Conservation (phyloP, 2,329 filamentous ascomycete species). For the Alternaria panax region DNA sequence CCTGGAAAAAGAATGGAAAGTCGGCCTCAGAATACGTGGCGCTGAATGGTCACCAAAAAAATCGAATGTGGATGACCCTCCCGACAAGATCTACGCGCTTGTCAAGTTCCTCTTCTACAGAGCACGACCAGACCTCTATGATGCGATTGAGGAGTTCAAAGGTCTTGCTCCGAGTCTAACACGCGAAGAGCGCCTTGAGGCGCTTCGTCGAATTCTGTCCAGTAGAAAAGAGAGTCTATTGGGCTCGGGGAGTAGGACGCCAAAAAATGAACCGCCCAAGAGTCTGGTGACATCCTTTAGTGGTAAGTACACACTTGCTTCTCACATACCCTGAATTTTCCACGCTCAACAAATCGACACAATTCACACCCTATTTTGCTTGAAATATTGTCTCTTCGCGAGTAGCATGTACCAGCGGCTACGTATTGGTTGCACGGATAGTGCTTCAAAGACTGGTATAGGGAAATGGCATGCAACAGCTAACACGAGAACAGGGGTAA, state of each 20-base stretch:
- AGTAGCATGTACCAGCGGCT: neutral
- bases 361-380: neutral
- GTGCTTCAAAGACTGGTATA: neutral
- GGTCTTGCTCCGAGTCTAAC: constrained; percentile 9
- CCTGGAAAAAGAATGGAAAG: constrained; percentile 30
- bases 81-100: constrained; percentile 20
- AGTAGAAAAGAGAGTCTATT: neutral
- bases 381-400: neutral
- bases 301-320: constrained; percentile 19
- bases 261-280: constrained; percentile 12
- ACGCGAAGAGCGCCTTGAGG: constrained; percentile 4
- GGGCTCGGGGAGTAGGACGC: constrained; percentile 8
- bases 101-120: constrained; percentile 34
- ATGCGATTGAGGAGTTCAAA: constrained; percentile 26
- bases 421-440: neutral
- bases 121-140: constrained; percentile 19
- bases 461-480: neutral
- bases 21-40: constrained; percentile 27
- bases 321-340: neutral
- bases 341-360: neutral
- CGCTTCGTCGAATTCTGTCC: constrained; percentile 24
- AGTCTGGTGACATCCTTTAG: constrained; percentile 5
- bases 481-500: constrained; percentile 7
- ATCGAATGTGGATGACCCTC: constrained; percentile 1
- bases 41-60: constrained; percentile 33